Evolutionary conservation across 1,284 basidiomycete species (phyloP), one percentile per base, ranked within the genome.

Genomic region (Bjerkandera adusta): DNA sequence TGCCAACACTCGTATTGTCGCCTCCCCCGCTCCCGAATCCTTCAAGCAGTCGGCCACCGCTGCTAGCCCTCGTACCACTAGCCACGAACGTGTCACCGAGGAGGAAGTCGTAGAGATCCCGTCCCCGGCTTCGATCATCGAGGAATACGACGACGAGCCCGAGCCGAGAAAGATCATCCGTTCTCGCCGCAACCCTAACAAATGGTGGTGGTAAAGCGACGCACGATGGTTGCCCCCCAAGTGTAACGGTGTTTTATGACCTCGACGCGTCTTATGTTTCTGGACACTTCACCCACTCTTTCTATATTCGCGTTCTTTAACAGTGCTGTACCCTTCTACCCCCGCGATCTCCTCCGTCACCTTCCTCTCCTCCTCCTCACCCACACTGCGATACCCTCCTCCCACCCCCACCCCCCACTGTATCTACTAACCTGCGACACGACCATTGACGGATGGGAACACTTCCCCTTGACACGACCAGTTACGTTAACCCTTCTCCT

Each of bases 1-100:
- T 50, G 83, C 86, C 58, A 85, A 80, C 61, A 90, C 87, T 40
- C 85, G 86, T 53, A 76, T 78, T 55, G 88, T 81, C 50, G 81
- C 85, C 26, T 77, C 76, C 52, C 88, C 88, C 29, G 77, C 78
- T 24, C 87, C 89, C 5, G 78, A 83, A 59, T 73, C 72, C 18
- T 73, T 72, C 25, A 72, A 75, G 43, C 72, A 77, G 3, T 70
- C 76, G 13, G 71, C 77, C 29, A 75, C 77, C 6, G 70, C 75
- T 8, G 63, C 66, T 40, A 81, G 77, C 57, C 86, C 85, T 20
- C 76, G 75, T 52, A 89, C 87, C 18, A 88, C 85, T 10, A 77
- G 83, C 18, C 69, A 85, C 11, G 83, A 86, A 58, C 71, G 86
- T 39, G 62, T 79, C 22, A 74, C 77, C 5, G 82, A 88, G 50